These are phyloP conservation scores for Quercus glauca DNA, from an alignment of 306 rosid genomes.

Conservation along the genomic window DNA sequence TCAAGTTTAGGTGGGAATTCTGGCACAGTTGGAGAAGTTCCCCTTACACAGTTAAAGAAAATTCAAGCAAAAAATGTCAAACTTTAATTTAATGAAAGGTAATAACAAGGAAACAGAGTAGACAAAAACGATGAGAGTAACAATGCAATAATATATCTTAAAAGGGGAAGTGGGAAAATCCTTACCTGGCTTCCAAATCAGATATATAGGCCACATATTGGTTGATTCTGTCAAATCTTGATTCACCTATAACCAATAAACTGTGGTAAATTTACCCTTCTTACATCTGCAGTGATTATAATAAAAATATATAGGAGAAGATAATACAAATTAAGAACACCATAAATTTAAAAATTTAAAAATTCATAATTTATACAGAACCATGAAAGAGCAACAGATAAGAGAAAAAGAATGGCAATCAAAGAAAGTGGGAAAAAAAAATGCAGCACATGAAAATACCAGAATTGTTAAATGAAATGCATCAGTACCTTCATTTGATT, in stretches of 20 bases:
- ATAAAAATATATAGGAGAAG: constrained; percentile 13
- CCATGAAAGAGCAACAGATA: not conserved
- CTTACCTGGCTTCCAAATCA: constrained; percentile 78
- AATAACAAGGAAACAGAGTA: not conserved
- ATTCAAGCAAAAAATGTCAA: constrained; percentile 11
- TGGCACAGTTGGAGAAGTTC: constrained; percentile 70
- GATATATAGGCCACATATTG: constrained; percentile 82
- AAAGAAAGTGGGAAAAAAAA: constrained; percentile 14
- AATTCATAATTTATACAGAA: constrained; percentile 1
- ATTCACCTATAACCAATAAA: constrained; percentile 47
- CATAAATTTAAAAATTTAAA: not conserved
- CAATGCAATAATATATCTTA: constrained; percentile 3
- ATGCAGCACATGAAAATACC: constrained; percentile 15
- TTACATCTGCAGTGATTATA: constrained; percentile 16
- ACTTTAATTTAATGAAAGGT: constrained; percentile 5
- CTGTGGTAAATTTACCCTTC: constrained; percentile 9
- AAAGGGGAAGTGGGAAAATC: constrained; percentile 19
- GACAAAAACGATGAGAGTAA: not conserved
- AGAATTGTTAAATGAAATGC: constrained; percentile 8
- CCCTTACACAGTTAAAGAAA: constrained; percentile 48
- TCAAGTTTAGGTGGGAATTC: constrained; percentile 92
- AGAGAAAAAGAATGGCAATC: not conserved
- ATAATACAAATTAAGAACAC: constrained; percentile 19
- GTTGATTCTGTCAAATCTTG: constrained; percentile 58
- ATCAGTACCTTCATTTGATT: constrained; percentile 52